Percentiles rank a stretch among this genome's conserved stretches.
Conservation (phyloP, 441 rosid species). For the Populus hybrid region DNA sequence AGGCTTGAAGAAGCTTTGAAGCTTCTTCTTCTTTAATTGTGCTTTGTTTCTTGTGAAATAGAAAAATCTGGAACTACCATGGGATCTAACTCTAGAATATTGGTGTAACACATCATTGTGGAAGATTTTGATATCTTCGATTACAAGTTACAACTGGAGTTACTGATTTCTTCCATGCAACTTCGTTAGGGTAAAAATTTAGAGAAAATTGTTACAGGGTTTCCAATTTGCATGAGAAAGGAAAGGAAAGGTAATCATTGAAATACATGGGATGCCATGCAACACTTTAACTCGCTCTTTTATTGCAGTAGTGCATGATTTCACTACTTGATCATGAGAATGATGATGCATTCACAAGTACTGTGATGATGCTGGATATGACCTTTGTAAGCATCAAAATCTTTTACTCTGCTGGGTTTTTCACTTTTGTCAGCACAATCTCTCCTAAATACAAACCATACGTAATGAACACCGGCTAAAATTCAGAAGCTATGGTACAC, state of each 20-base stretch:
- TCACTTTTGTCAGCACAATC: neutral
- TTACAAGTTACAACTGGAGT: neutral
- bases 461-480: neutral
- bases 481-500: neutral
- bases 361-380: neutral
- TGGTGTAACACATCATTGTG: neutral
- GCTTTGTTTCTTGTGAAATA: neutral
- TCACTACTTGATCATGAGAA: neutral
- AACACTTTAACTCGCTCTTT: neutral
- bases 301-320: neutral
- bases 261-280: neutral
- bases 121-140: neutral
- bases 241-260: neutral
- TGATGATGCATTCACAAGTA: neutral
- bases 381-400: neutral
- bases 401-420: neutral
- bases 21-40: neutral
- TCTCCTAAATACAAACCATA: neutral
- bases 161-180: neutral
- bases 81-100: neutral
- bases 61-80: neutral
- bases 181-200: neutral
- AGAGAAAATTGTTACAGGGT: neutral
- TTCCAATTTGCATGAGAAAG: neutral
- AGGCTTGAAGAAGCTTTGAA: neutral